Percentiles rank a stretch among this genome's conserved stretches.
Conservation (phyloP, 345 rosid species). For the Eucalyptus victrix region DNA sequence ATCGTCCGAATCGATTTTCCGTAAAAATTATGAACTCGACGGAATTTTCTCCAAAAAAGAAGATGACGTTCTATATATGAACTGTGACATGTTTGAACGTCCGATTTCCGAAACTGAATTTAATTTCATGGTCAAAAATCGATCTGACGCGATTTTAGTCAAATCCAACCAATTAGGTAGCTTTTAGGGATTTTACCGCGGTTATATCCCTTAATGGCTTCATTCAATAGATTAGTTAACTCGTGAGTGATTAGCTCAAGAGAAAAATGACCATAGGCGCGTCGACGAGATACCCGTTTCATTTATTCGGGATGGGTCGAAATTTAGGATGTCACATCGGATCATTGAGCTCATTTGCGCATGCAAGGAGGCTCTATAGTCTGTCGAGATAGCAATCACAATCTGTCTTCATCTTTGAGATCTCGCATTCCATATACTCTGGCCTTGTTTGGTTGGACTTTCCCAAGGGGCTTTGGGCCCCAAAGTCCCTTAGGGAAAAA, state of each 20-base stretch:
- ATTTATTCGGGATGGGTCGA: fast-evolving
- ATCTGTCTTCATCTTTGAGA: constrained; percentile 32
- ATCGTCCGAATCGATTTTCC: too few relatives aligned
- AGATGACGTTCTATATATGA: fast-evolving
- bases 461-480: too few relatives aligned
- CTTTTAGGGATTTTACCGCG: too few relatives aligned
- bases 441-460: too few relatives aligned
- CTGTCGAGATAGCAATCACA: constrained; percentile 20
- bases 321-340: too few relatives aligned
- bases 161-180: too few relatives aligned
- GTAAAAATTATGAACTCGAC: fast-evolving
- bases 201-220: too few relatives aligned
- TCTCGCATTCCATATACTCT: constrained; percentile 23
- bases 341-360: neutral
- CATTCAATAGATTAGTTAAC: fast-evolving
- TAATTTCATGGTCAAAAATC: too few relatives aligned
- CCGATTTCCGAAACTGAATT: fast-evolving
- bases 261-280: too few relatives aligned
- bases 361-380: constrained; percentile 19
- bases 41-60: too few relatives aligned
- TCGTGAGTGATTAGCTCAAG: too few relatives aligned
- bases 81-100: fast-evolving
- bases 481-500: too few relatives aligned
- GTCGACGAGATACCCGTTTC: fast-evolving
- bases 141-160: fast-evolving